Percentiles rank a stretch among this genome's conserved stretches.
Conservation (phyloP, 306 rosid genomes). For the Gleditsia sinensis region DNA sequence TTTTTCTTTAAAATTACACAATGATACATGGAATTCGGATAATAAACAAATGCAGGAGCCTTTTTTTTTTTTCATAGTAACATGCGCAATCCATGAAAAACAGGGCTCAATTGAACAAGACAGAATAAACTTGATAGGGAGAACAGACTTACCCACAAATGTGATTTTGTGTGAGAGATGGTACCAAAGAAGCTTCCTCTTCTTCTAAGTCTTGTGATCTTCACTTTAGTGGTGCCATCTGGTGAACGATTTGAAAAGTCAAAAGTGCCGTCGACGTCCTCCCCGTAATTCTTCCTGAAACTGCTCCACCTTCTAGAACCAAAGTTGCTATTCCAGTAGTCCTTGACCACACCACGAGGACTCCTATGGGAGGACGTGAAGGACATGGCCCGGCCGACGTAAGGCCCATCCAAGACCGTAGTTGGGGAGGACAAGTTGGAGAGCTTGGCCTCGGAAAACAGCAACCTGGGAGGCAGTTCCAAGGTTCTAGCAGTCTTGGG, state of each 20-base stretch:
- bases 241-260: constrained; percentile 42
- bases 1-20: too few species aligned
- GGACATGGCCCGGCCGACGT: constrained; percentile 56
- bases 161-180: constrained; percentile 44
- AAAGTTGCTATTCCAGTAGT: constrained; percentile 28
- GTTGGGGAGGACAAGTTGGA: constrained; percentile 60
- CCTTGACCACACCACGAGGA: constrained; percentile 1
- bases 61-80: too few species aligned
- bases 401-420: constrained; percentile 71
- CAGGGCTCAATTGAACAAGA: neutral
- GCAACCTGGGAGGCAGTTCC: constrained; percentile 86
- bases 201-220: constrained; percentile 52
- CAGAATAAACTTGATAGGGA: neutral
- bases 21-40: too few species aligned
- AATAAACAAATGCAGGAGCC: too few species aligned
- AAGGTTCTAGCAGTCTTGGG: constrained; percentile 48
- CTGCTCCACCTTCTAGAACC: constrained; percentile 73
- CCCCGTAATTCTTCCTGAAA: constrained; percentile 51
- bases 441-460: constrained; percentile 34
- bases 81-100: neutral
- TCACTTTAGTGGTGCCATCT: constrained; percentile 36
- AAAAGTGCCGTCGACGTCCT: constrained; percentile 37
- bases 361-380: constrained; percentile 44
- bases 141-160: constrained; percentile 54
- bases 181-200: constrained; percentile 44